These are phyloP conservation scores for Hanseniaspora nectarophila DNA, from an alignment of 805 yeast species.

Conservation along the genomic window DNA sequence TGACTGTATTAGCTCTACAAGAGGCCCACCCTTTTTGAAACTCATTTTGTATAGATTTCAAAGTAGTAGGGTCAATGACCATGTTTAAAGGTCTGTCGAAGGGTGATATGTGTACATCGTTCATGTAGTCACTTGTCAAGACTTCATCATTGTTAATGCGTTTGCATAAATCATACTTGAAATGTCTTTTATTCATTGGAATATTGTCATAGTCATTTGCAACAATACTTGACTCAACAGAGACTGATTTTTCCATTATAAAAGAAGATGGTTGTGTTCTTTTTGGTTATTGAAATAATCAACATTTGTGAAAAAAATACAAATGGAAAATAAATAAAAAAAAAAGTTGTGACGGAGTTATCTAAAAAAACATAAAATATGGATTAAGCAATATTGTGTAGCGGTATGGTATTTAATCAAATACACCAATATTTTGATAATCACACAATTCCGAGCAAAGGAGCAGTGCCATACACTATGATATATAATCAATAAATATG, in stretches of 20 bases:
- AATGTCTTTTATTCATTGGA: slow-evolving; percentile 73
- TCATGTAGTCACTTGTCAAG: neutral
- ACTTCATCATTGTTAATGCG: slow-evolving; percentile 46
- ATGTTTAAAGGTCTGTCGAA: slow-evolving; percentile 2
- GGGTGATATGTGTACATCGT: slow-evolving; percentile 4
- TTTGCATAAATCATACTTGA: slow-evolving; percentile 65
- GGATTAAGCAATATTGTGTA: no score
- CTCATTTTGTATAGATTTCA: slow-evolving; percentile 3
- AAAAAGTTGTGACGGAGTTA: no score
- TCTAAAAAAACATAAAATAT: no score
- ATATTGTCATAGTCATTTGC: slow-evolving; percentile 2
- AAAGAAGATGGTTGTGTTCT: neutral
- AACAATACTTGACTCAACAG: neutral
- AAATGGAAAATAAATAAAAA: no score
- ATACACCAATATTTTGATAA: no score
- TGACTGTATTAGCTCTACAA: neutral
- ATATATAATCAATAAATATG: no score
- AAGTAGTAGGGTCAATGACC: neutral
- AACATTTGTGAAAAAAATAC: neutral
- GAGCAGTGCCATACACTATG: no score
- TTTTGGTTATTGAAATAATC: neutral
- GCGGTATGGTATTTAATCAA: no score
- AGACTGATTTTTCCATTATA: neutral
- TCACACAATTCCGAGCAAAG: no score
- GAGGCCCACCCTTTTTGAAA: slow-evolving; percentile 13